These are phyloP conservation scores for Kurtzmaniella quercitrusa DNA, from an alignment of 1,139 yeast genomes.

Conservation along the genomic window DNA sequence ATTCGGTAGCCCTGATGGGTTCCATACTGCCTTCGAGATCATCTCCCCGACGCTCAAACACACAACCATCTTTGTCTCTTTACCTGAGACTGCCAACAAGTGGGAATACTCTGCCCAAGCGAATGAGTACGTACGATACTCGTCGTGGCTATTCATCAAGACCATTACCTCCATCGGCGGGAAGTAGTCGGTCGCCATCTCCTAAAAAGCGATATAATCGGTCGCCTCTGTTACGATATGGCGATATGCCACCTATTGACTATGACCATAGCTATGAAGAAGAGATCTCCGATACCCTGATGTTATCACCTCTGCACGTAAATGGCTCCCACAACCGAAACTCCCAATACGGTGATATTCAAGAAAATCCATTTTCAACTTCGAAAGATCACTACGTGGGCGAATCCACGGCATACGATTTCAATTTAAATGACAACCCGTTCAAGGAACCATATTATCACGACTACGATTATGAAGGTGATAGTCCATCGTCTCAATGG, in stretches of 20 bases:
- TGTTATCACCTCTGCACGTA: neutral
- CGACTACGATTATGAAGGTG: neutral
- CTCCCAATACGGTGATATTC: no score
- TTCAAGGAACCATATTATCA: neutral
- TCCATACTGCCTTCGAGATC: slow-evolving; percentile 4
- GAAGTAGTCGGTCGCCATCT: slow-evolving; percentile 29
- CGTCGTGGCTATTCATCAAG: neutral
- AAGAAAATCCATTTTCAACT: no score
- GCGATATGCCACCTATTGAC: neutral
- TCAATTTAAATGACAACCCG: neutral
- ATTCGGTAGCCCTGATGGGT: neutral
- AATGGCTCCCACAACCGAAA: no score
- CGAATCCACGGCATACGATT: neutral
- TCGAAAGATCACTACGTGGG: neutral
- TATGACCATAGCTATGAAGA: neutral
- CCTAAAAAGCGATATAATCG: slow-evolving; percentile 20
- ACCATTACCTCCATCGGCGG: slow-evolving; percentile 6
- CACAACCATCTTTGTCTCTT: slow-evolving; percentile 2
- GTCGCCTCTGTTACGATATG: slow-evolving; percentile 15
- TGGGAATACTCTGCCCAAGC: slow-evolving; percentile 7
- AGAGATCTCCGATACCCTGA: neutral
- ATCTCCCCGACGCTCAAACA: slow-evolving; percentile 1
- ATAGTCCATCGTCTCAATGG: neutral
- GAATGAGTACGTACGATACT: slow-evolving; percentile 6
- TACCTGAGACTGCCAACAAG: slow-evolving; percentile 12